Conservation (phyloP, 2,329 filamentous ascomycete species). For the Rutstroemia sydowiana region DNA sequence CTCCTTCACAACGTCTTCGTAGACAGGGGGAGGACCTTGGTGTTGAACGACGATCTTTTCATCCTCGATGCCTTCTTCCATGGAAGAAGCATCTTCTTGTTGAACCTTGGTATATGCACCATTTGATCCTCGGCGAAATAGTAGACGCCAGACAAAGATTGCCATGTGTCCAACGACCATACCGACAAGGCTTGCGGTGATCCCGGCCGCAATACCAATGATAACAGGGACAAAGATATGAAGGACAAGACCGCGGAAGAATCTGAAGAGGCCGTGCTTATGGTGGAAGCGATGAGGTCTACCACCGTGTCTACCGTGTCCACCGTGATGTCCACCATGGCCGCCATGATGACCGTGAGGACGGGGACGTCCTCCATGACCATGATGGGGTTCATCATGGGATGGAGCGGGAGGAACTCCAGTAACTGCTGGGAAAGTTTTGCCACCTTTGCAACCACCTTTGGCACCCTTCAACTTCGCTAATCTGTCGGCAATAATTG, state of each 20-base stretch:
- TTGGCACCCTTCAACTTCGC: conserved; percentile 36
- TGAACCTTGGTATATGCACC: conserved; percentile 17
- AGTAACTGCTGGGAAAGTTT: conserved; percentile 17
- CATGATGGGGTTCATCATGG: conserved; percentile 12
- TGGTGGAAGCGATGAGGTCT: conserved; percentile 30
- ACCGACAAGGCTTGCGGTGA: conserved; percentile 58
- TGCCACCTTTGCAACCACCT: conserved; percentile 18
- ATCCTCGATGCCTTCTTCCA: conserved; percentile 19
- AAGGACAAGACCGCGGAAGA: conserved; percentile 49
- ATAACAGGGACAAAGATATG: conserved; percentile 61
- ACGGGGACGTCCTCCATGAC: conserved; percentile 10
- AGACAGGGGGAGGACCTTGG: conserved; percentile 27
- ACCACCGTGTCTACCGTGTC: no score
- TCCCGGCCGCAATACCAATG: conserved; percentile 61
- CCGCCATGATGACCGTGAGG: conserved; percentile 22
- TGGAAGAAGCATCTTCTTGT: conserved; percentile 15
- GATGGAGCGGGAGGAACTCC: no score
- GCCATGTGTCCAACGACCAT: conserved; percentile 58
- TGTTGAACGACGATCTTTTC: conserved; percentile 21
- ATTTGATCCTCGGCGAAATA: conserved; percentile 39
- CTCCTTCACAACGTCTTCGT: conserved; percentile 20
- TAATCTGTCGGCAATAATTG: conserved; percentile 40
- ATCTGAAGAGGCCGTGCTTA: conserved; percentile 37
- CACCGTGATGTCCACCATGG: conserved; percentile 16
- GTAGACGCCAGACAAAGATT: conserved; percentile 49